Evolutionary conservation across 1,284 basidiomycete species (phyloP), one percentile per base, ranked within the genome.

Genomic region (Microbotryomycetes sp.): DNA sequence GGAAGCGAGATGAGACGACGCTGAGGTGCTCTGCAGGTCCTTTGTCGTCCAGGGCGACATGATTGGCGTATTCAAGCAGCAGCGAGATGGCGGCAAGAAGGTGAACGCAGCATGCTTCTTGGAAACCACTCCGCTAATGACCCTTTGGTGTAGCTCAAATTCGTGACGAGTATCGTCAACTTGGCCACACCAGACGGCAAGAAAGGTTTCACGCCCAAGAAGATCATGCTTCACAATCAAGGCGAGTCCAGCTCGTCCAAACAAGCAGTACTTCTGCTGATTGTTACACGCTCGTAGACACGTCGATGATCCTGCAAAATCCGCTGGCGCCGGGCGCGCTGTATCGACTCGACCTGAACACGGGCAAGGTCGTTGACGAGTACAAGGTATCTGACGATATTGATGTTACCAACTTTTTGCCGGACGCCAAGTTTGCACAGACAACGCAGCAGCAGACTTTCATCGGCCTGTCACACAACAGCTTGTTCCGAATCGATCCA

Each of bases 171-270:
- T 15, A 96, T 97, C 73, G 86, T 86, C 76, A 87, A 89, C 61
- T 79, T 98, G 54, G 79, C 85, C 16, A 90, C 88, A 29, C 81
- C 85, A 27, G 85, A 89, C 69, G 91, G 91, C 66, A 63, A 59
- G 28, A 61, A 61, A 73, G 79, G 79, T 27, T 96, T 99, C 75
- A 85, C 83, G 54, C 96, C 96, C 0, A 83, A 83, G 71, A 87
- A 96, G 79, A 91, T 91, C 73, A 97, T 98, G 94, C 79, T 97
- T 35, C 94, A 98, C 75, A 89, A 97, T 71, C 91, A 96, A 45
- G 66, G 66, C 62, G 13, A 23, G 57, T 52, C 28, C 9, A 16
- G n/a, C 24, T n/a, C 30, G 4, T 18, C 11, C 6, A 4, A 18
- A 9, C 18, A n/a, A 50, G 35, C 23, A 49, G 51, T 41, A 6